phyloP scores from a whole-genome alignment of 768 basidiomycete genomes.

The Macrolepiota albuminosa region DNA sequence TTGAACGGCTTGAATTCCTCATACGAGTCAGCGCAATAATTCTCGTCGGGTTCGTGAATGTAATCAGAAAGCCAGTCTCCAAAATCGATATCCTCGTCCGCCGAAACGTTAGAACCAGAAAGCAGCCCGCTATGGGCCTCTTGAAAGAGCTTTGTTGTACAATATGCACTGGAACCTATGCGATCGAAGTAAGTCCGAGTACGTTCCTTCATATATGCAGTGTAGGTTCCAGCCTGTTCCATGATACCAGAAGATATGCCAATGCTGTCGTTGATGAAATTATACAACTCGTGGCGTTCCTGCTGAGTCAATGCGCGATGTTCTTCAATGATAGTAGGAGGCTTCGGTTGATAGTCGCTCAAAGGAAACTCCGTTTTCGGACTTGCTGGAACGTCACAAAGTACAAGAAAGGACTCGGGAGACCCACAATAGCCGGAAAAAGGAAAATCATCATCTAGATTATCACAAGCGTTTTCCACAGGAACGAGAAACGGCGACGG shows the following conservation, averaged over 20 bases:
- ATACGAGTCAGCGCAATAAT: neutral
- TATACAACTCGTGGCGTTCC: conserved; percentile 51
- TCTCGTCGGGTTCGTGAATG: neutral
- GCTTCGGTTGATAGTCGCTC: conserved; percentile 11
- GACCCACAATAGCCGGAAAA: conserved; percentile 6
- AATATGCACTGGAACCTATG: conserved; percentile 19
- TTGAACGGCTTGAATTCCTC: neutral
- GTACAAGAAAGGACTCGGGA: conserved; percentile 14
- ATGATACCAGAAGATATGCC: conserved; percentile 40
- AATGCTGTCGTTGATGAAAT: conserved; percentile 44
- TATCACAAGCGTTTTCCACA: conserved; percentile 17
- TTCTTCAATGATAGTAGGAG: conserved; percentile 21
- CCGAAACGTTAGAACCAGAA: neutral
- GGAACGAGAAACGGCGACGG: conserved; percentile 21
- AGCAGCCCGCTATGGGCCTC: neutral
- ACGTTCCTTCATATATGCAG: conserved; percentile 45
- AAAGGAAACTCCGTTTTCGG: neutral
- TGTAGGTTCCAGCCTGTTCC: conserved; percentile 50
- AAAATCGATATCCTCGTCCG: conserved; percentile 23
- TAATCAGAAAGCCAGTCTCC: conserved; percentile 25
- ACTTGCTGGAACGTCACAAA: conserved; percentile 3
- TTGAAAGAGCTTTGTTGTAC: conserved; percentile 2
- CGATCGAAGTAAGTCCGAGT: conserved; percentile 43
- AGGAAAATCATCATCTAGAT: conserved; percentile 12
- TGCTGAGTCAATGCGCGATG: conserved; percentile 30